Conservation (phyloP, 2,329 filamentous ascomycete species). For the Arthrinium puccinioides region DNA sequence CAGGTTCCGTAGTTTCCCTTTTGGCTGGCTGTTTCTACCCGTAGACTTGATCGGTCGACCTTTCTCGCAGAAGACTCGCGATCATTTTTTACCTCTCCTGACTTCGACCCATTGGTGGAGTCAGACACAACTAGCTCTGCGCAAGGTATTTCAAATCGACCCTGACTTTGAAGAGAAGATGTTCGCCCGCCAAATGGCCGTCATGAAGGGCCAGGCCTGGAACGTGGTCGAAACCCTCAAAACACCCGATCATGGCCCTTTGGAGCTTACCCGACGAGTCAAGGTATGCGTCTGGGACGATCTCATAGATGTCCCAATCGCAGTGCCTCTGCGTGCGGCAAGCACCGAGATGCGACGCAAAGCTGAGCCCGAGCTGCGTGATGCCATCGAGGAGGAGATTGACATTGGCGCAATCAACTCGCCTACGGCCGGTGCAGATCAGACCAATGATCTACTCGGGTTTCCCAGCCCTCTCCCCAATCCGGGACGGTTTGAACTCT, state of each 20-base stretch:
- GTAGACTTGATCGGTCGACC: slow-evolving; percentile 94
- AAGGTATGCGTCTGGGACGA: slow-evolving; percentile 98
- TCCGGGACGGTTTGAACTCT: slow-evolving; percentile 67
- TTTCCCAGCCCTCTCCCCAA: slow-evolving; percentile 61
- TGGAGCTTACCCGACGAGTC: slow-evolving; percentile 84
- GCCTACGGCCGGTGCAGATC: slow-evolving; percentile 32
- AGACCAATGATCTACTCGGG: slow-evolving; percentile 62
- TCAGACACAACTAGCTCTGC: slow-evolving; percentile 81
- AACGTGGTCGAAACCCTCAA: slow-evolving; percentile 98
- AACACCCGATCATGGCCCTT: slow-evolving; percentile 80
- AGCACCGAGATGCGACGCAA: slow-evolving; percentile 77
- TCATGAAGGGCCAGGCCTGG: slow-evolving; percentile 99
- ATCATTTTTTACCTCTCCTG: slow-evolving; percentile 91
- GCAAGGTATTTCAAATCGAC: slow-evolving; percentile 83
- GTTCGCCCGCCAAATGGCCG: slow-evolving; percentile 96
- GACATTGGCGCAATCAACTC: slow-evolving; percentile 73
- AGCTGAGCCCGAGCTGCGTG: slow-evolving; percentile 36
- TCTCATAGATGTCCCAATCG: slow-evolving; percentile 89
- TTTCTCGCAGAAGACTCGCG: slow-evolving; percentile 86
- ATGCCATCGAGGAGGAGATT: slow-evolving; percentile 72
- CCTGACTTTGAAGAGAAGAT: slow-evolving; percentile 97
- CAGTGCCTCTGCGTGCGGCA: slow-evolving; percentile 78
- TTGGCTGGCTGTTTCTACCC: slow-evolving; percentile 95
- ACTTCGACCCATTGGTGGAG: slow-evolving; percentile 97
- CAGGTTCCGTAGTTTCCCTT: slow-evolving; percentile 69